A percentile compares a stretch with the other conserved stretches of the same genome.
These are phyloP conservation scores for Steccherinum ochraceum DNA, from an alignment of 768 basidiomycete species.

Conservation along the genomic window DNA sequence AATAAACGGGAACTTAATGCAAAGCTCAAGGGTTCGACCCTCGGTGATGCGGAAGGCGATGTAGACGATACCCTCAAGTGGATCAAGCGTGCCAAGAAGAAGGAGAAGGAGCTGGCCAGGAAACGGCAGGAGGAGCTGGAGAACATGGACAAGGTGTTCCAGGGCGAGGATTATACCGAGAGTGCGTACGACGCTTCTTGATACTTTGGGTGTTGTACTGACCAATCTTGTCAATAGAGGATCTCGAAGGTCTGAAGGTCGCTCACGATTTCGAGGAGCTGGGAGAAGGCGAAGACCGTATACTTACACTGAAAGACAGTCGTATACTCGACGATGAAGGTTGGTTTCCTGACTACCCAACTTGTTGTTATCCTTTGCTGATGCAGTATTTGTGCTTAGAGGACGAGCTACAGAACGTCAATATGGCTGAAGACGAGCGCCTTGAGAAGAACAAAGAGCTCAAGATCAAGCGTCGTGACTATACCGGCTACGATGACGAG, in stretches of 20 bases:
- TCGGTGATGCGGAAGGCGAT: slow-evolving; percentile 80
- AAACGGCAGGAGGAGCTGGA: slow-evolving; percentile 81
- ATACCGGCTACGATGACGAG: slow-evolving; percentile 95
- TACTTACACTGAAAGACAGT: slow-evolving; percentile 95
- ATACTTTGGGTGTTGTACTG: no score
- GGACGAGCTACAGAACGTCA: slow-evolving; percentile 96
- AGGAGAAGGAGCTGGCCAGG: slow-evolving; percentile 80
- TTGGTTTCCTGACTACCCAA: slow-evolving; percentile 23
- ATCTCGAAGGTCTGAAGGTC: slow-evolving; percentile 92
- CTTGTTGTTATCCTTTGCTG: slow-evolving; percentile 3
- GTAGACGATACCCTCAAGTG: slow-evolving; percentile 80
- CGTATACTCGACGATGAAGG: slow-evolving; percentile 95
- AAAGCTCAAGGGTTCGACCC: slow-evolving; percentile 86
- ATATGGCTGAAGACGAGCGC: slow-evolving; percentile 86
- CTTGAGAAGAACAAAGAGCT: slow-evolving; percentile 73
- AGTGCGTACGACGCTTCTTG: slow-evolving; percentile 55
- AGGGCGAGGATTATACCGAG: slow-evolving; percentile 74
- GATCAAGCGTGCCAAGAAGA: slow-evolving; percentile 89
- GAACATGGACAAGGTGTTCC: slow-evolving; percentile 71
- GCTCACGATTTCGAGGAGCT: slow-evolving; percentile 90
- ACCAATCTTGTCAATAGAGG: slow-evolving; percentile 58
- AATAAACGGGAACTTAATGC: slow-evolving; percentile 91
- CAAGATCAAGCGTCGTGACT: slow-evolving; percentile 85
- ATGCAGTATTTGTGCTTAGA: slow-evolving; percentile 55
- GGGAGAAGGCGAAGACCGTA: slow-evolving; percentile 89